Evolutionary conservation across 768 basidiomycete genomes (phyloP).

Genomic region (Psilocybe sp.): DNA sequence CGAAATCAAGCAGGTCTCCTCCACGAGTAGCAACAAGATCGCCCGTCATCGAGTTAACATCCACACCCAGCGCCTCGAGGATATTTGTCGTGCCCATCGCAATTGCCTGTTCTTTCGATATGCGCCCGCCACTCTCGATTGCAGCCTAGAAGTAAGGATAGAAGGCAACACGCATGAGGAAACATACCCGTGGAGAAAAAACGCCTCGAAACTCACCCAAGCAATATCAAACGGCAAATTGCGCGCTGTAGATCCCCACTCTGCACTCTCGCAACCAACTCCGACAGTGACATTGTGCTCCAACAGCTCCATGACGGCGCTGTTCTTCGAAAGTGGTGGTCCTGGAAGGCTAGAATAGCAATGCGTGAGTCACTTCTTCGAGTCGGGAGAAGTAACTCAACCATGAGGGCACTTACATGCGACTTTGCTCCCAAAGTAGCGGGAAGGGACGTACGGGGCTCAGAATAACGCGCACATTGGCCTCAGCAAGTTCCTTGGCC

Average conservation of each 20-base stretch:
- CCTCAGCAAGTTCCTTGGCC: constrained; percentile 60
- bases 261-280: constrained; percentile 54
- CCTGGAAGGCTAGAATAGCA: constrained; percentile 52
- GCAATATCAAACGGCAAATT: constrained; percentile 78
- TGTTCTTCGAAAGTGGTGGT: constrained; percentile 61
- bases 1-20: constrained; percentile 48
- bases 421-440: constrained; percentile 60
- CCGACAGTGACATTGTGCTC: constrained; percentile 72
- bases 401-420: constrained; percentile 45
- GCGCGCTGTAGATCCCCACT: constrained; percentile 55
- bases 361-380: background rate
- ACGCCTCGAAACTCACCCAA: constrained; percentile 54
- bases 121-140: constrained; percentile 36
- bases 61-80: constrained; percentile 35
- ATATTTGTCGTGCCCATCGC: constrained; percentile 48
- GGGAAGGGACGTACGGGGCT: constrained; percentile 71
- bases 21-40: constrained; percentile 60
- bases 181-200: background rate
- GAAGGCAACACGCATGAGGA: background rate
- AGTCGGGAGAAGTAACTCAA: background rate
- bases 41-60: constrained; percentile 26
- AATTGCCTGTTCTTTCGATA: constrained; percentile 40
- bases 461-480: constrained; percentile 45
- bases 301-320: constrained; percentile 56
- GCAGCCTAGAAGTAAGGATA: constrained; percentile 37